These are phyloP conservation scores for Thelonectria discophora DNA, from an alignment of 2,329 filamentous ascomycete species.

Conservation along the genomic window DNA sequence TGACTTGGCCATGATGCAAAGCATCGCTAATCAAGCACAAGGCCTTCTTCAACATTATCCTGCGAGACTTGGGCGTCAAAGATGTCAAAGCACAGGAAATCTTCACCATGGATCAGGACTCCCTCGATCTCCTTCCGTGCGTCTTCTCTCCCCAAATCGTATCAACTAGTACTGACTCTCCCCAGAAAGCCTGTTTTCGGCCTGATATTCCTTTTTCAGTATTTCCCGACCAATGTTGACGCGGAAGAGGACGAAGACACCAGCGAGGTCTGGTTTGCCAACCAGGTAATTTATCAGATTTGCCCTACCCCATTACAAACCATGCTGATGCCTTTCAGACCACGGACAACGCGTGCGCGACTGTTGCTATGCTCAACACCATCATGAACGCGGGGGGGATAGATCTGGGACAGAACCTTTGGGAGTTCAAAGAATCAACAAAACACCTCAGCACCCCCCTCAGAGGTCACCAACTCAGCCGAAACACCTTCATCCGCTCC, in stretches of 20 bases:
- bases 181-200: slow-evolving; percentile 78
- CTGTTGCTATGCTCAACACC: slow-evolving; percentile 92
- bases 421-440: slow-evolving; percentile 78
- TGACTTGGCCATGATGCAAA: background rate
- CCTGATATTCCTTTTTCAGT: slow-evolving; percentile 89
- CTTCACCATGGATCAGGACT: slow-evolving; percentile 73
- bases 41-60: slow-evolving; percentile 87
- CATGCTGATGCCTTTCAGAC: slow-evolving; percentile 60
- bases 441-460: slow-evolving; percentile 72
- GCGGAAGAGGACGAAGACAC: slow-evolving; percentile 64
- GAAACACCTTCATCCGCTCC: slow-evolving; percentile 78
- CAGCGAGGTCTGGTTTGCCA: slow-evolving; percentile 86
- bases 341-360: slow-evolving; percentile 85
- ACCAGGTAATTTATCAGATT: slow-evolving; percentile 68
- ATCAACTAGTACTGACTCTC: slow-evolving; percentile 21
- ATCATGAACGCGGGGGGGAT: slow-evolving; percentile 81
- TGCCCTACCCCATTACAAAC: background rate
- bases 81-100: slow-evolving; percentile 81
- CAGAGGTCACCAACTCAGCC: slow-evolving; percentile 78
- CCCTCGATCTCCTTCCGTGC: slow-evolving; percentile 70
- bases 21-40: slow-evolving; percentile 45
- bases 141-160: slow-evolving; percentile 28
- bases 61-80: slow-evolving; percentile 79
- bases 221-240: slow-evolving; percentile 60
- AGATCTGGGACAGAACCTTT: slow-evolving; percentile 74